Evolutionary conservation across 2,329 filamentous ascomycete species (phyloP).

Genomic region (Sclerotinia nivalis): DNA sequence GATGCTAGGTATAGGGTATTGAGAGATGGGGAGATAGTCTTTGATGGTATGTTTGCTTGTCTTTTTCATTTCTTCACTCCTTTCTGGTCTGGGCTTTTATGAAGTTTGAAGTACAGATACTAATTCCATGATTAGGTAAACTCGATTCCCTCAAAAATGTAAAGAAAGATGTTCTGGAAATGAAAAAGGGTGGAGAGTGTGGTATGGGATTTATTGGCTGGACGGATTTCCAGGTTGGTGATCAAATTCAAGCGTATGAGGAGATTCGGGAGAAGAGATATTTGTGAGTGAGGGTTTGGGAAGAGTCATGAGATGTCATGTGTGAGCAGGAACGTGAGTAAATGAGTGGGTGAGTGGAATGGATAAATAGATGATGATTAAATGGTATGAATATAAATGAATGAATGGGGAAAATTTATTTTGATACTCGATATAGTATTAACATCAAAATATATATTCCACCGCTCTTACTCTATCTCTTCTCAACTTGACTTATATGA

Average conservation of each 20-base stretch:
- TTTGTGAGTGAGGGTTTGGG: slow-evolving; percentile 31
- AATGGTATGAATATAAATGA: neutral
- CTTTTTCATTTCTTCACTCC: neutral
- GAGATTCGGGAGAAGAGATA: slow-evolving; percentile 67
- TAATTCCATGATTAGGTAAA: slow-evolving; percentile 55
- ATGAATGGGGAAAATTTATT: slow-evolving; percentile 64
- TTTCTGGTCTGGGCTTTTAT: neutral
- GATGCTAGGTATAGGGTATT: slow-evolving; percentile 69
- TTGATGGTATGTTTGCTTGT: slow-evolving; percentile 68
- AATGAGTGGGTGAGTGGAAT: neutral
- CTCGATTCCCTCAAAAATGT: slow-evolving; percentile 83
- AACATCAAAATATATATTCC: too few relatives aligned
- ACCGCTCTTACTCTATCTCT: too few relatives aligned
- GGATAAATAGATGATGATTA: neutral
- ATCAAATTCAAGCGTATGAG: slow-evolving; percentile 86
- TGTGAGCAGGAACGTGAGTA: neutral
- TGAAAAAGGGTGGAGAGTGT: slow-evolving; percentile 92
- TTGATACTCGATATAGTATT: too few relatives aligned
- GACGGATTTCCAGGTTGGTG: slow-evolving; percentile 75
- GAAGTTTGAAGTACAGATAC: neutral
- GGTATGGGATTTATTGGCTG: slow-evolving; percentile 83
- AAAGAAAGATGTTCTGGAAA: slow-evolving; percentile 88
- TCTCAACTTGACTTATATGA: too few relatives aligned
- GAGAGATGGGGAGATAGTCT: slow-evolving; percentile 68
- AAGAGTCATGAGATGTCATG: neutral